These are phyloP conservation scores for Saturnispora zaruensis DNA, from an alignment of 805 yeast species.

Conservation along the genomic window DNA sequence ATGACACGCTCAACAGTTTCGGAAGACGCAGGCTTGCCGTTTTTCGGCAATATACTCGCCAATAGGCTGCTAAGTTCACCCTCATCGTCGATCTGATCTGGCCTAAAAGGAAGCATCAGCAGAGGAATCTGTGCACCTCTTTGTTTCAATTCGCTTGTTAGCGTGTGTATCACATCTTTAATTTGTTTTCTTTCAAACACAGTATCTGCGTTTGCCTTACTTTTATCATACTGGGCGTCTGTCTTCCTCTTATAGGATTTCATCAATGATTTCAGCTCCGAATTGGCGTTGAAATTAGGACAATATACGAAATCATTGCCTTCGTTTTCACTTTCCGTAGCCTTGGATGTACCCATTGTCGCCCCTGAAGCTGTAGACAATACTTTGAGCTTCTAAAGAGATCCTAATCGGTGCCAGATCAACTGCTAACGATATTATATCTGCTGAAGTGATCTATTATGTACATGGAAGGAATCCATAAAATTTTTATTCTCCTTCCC, in stretches of 20 bases:
- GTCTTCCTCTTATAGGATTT: conserved; percentile 23
- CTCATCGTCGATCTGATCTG: conserved; percentile 54
- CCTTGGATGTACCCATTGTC: background rate
- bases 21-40: conserved; percentile 39
- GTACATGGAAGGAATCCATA: background rate
- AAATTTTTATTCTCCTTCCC: background rate
- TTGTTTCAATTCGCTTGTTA: conserved; percentile 64
- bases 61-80: conserved; percentile 49
- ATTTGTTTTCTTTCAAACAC: conserved; percentile 58
- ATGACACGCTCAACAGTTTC: conserved; percentile 36
- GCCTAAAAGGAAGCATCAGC: conserved; percentile 68
- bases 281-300: conserved; percentile 21
- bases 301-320: conserved; percentile 26
- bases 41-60: conserved; percentile 36
- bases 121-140: conserved; percentile 68
- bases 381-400: background rate
- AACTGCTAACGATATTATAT: background rate
- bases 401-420: background rate
- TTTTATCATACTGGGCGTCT: conserved; percentile 20
- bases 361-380: background rate
- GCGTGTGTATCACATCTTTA: conserved; percentile 55
- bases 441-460: background rate
- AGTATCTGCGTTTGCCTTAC: conserved; percentile 22
- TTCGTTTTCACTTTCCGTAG: background rate
- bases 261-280: conserved; percentile 22